Evolutionary conservation across 768 basidiomycete genomes (phyloP).

Genomic region (Tubosaeta sp.): DNA sequence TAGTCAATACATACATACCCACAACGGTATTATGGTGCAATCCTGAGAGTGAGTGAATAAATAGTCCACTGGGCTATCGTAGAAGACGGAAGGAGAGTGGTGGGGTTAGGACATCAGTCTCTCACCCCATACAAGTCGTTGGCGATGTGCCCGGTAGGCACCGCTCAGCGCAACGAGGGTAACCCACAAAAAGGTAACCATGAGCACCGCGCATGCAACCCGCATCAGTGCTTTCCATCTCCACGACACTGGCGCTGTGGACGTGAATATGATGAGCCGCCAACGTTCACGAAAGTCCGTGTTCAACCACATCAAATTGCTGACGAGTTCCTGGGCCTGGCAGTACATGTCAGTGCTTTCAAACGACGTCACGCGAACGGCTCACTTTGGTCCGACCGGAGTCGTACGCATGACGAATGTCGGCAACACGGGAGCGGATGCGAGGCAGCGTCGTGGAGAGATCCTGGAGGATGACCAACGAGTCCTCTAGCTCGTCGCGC

Average conservation of each 20-base stretch:
- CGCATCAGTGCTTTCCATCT: slow-evolving; percentile 67
- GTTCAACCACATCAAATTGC: slow-evolving; percentile 69
- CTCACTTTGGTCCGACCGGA: slow-evolving; percentile 64
- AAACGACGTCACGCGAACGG: slow-evolving; percentile 1
- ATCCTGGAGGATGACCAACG: slow-evolving; percentile 51
- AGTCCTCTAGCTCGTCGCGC: slow-evolving; percentile 55
- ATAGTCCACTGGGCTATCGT: not conserved
- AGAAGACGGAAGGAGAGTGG: not conserved
- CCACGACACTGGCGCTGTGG: slow-evolving; percentile 66
- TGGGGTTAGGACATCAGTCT: slow-evolving; percentile 59
- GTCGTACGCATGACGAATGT: slow-evolving; percentile 65
- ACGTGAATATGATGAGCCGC: slow-evolving; percentile 70
- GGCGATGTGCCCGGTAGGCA: slow-evolving; percentile 68
- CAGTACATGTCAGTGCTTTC: not conserved
- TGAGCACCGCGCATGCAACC: slow-evolving; percentile 50
- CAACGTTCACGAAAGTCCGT: slow-evolving; percentile 75
- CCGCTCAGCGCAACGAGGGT: slow-evolving; percentile 60
- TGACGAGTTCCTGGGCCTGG: slow-evolving; percentile 63
- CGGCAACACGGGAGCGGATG: slow-evolving; percentile 55
- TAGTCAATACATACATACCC: slow-evolving; percentile 8
- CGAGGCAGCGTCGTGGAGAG: slow-evolving; percentile 58
- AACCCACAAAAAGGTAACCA: slow-evolving; percentile 56
- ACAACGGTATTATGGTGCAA: not conserved
- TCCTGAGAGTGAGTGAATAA: not conserved
- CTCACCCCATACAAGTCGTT: slow-evolving; percentile 77